Evolutionary conservation across 1,139 yeast genomes (phyloP), one percentile per base, ranked within the genome.

Genomic region (Kodamaea sp.): DNA sequence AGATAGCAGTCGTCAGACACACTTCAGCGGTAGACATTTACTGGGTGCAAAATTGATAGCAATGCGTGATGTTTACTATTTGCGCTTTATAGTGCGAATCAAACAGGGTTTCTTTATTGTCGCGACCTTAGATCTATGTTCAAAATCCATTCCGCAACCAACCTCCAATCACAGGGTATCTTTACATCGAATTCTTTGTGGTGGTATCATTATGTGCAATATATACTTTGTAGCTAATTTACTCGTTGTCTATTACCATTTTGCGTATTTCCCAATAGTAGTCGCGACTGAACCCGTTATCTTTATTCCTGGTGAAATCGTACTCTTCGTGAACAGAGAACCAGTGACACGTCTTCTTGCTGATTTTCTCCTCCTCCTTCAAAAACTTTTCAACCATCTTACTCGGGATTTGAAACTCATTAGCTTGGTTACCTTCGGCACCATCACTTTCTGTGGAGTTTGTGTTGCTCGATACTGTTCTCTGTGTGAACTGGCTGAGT

Each of bases 261-360:
- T 68, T 67, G 28, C 83, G 56, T 28, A 78, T 76, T 46, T 78
- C 83, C 69, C 76, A 69, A 45, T 69, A 61, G 48, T 71, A 66
- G 27, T 73, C 77, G 22, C 61, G 51, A 37, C 61, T 67, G 41
- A 28, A 30, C 3, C 36, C 35, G 3, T 11, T 7, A 4, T 29
- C 37, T 5, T 28, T 26, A 15, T 37, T 46, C 14, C 38, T 41
- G 13, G 43, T 39, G n/a, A 51, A 36, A 28, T 51, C 51, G 40
- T 62, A 64, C 6, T 39, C 50, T 36, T 66, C 76, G 29, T 66
- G 59, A 7, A 66, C 65, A 7, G 63, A 57, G 44, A 76, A 76
- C 85, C 85, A 79, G 41, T 74, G 69, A 32, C 57, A 59, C 10
- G 72, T 70, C 44, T 76, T 77, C 44, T 67, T 63, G 22, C 44